Evolutionary conservation across 75 land plant species (phyloP).

Genomic region (Pseudotsuga menziesii): DNA sequence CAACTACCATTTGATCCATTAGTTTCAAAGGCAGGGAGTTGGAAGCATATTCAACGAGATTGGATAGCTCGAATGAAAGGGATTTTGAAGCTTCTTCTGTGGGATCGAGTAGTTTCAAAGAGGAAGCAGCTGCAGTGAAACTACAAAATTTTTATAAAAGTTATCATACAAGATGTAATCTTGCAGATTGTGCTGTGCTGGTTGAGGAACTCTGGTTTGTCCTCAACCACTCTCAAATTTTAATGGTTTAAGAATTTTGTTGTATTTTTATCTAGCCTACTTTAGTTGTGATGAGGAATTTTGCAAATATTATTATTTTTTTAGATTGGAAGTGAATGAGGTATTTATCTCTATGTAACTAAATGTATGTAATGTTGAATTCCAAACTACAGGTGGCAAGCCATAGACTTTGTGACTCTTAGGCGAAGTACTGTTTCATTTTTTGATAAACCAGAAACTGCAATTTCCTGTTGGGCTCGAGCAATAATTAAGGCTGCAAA

Average conservation of each 20-base stretch:
- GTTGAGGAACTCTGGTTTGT: constrained; percentile 68
- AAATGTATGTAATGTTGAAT: not conserved
- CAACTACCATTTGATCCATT: not conserved
- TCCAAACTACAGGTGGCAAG: constrained; percentile 72
- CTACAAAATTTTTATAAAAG: constrained; percentile 85
- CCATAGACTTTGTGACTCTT: constrained; percentile 64
- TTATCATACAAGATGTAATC: constrained; percentile 72
- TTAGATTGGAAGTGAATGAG: not conserved
- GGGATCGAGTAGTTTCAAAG: constrained; percentile 9
- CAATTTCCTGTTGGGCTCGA: constrained; percentile 60
- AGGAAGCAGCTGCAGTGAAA: constrained; percentile 74
- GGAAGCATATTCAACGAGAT: not conserved
- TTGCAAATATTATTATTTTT: not conserved
- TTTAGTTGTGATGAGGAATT: not conserved
- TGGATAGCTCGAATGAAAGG: constrained; percentile 1
- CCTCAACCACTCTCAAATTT: not conserved
- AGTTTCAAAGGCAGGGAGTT: constrained; percentile 13
- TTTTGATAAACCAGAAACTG: constrained; percentile 56
- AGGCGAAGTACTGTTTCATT: constrained; percentile 55
- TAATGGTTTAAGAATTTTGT: not conserved
- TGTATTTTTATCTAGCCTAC: not conserved
- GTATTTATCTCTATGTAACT: not conserved
- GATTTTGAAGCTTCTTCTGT: constrained; percentile 23
- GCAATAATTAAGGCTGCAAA: constrained; percentile 65
- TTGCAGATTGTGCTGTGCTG: constrained; percentile 90